Evolutionary conservation across 768 basidiomycete species (phyloP), one percentile per base, ranked within the genome.

Genomic region (Leccinum barrowsii): DNA sequence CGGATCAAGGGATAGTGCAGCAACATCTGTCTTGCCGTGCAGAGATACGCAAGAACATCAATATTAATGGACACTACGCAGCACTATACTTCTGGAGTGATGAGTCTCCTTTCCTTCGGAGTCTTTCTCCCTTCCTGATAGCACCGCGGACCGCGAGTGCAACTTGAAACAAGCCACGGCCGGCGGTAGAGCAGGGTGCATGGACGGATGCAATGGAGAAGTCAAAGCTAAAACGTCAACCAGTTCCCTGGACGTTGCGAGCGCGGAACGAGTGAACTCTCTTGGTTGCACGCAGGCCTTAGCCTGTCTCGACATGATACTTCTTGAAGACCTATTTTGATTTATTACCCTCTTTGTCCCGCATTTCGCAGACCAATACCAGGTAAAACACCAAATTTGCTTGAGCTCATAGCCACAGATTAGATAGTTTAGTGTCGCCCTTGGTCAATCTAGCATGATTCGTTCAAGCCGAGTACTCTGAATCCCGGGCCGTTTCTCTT

Each of bases 1-100:
- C 59, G 70, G 37, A 40, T 40, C 53, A 71, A 56, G 47, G 61
- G 60, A 1, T 71, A 56, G 69, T 65, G 67, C 6, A 51, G 59
- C 28, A 50, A 54, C 2, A 26, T 69, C 22, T 61, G 24, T n/a
- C 21, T 17, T 15, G 24, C 61, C 0, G 58, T 30, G 30, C 28
- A 52, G 54, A 51, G 1, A 32, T 24, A 28, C 26, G 10, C 8
- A n/a, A n/a, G 24, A 17, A 42, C 4, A 7, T n/a, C 1, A 32
- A 50, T 35, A n/a, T 37, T 17, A 7, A 3, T 37, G 15, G 17
- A 35, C 35, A 35, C 6, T 35, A 35, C 6, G 15, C 35, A 15
- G 3, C 0, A 35, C 35, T 15, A 1, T 15, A 34, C 35, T 35
- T 42, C n/a, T 17, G 0, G 40, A 5, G 32, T 32, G 30, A 32